Evolutionary conservation across 225 moss, liverwort and hornwort species (phyloP), one percentile per base, ranked within the genome.

Genomic region (Neckera pumila): DNA sequence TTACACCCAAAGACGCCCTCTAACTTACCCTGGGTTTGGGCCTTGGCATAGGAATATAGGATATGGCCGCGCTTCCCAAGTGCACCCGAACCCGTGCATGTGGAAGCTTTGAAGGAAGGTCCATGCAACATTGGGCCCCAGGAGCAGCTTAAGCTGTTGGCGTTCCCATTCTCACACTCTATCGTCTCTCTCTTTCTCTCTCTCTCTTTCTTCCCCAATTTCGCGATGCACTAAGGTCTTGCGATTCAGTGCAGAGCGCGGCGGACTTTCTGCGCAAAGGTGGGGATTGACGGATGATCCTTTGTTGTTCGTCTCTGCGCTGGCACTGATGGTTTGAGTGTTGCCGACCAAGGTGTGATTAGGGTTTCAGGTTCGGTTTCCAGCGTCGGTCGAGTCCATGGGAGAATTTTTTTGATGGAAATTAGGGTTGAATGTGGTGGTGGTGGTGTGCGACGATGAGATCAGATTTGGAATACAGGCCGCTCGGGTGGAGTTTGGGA

Each of bases 321-420:
- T 62, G 72, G 63, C 81, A 53, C 81, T 59, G 89, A 85, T 85
- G 89, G 80, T 85, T 89, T 89, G 85, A 89, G 89, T 80, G 73
- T 80, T 89, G 80, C 54, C 22, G 54, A 73, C 51, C 51, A 43
- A 89, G 89, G 85, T 89, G 80, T 85, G 89, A 80, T 85, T 89
- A 89, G 89, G 89, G 89, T 79, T 89, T 64, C 57, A 30, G 16
- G 57, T 28, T 40, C 34, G 62, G 67, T 22, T 38, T 40, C 61
- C 20, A 40, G 53, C 23, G 60, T 59, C 20, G 36, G n/a, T 58
- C 28, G 36, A 70, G 66, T 87, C 56, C 17, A n/a, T 8, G 45
- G 65, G 21, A 38, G 30, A 16, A 31, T 19, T 14, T 5, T 36
- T 47, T 36, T 7, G 11, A 72, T 60, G 38, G 21, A 60, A 87